phyloP scores from a whole-genome alignment of 2,329 filamentous ascomycete genomes.

The Tolypocladium tropicale region DNA sequence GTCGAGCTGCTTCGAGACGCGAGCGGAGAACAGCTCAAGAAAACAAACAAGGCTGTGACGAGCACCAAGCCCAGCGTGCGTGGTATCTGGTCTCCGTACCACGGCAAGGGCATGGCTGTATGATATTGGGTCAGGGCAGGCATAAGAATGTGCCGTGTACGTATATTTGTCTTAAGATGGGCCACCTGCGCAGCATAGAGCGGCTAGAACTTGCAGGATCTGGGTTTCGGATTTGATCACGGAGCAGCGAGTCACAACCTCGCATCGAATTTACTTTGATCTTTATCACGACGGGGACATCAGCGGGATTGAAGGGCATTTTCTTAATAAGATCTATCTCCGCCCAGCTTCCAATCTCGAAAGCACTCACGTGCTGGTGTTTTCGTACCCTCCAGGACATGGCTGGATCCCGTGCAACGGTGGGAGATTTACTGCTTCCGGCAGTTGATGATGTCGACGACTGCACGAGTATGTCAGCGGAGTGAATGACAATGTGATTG shows the following conservation, averaged over 20 bases:
- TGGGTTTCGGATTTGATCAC: not conserved
- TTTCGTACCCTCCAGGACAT: not conserved
- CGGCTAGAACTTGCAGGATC: slow-evolving; percentile 12
- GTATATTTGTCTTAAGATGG: slow-evolving; percentile 16
- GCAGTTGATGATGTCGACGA: slow-evolving; percentile 51
- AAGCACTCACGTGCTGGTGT: not conserved
- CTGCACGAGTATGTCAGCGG: slow-evolving; percentile 16
- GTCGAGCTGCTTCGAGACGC: slow-evolving; percentile 61
- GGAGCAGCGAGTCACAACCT: not conserved
- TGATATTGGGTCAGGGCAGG: slow-evolving; percentile 16
- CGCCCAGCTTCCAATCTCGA: not conserved
- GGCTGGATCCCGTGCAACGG: not conserved
- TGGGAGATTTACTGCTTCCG: slow-evolving; percentile 29
- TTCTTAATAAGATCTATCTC: not conserved
- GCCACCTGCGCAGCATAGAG: slow-evolving; percentile 15
- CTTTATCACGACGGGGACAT: not conserved
- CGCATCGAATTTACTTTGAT: not conserved
- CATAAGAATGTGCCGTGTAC: not conserved
- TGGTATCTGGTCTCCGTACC: slow-evolving; percentile 62
- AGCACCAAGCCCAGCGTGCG: slow-evolving; percentile 57
- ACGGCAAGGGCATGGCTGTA: slow-evolving; percentile 47
- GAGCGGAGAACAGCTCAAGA: slow-evolving; percentile 63
- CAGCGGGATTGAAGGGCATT: not conserved
- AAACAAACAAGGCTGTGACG: slow-evolving; percentile 51
- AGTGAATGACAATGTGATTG: not conserved